Evolutionary conservation across 306 rosid genomes (phyloP).

Genomic region (Cyamopsis tetragonoloba): DNA sequence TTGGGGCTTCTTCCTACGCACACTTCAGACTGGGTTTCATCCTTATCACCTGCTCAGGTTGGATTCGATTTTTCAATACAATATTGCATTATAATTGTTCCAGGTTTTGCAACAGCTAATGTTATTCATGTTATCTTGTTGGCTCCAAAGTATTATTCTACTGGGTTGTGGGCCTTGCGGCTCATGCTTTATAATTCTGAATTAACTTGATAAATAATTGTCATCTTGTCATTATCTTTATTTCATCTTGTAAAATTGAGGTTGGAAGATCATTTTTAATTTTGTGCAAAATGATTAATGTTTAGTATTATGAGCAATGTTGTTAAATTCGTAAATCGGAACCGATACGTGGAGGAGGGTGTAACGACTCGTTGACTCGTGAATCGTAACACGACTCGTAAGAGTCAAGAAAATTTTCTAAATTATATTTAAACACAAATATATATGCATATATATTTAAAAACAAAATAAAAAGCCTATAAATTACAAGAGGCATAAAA

Average conservation of each 20-base stretch:
- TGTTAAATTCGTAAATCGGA: too few species aligned
- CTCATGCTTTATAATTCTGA: conserved; percentile 10
- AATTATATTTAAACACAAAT: too few species aligned
- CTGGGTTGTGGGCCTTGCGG: not conserved
- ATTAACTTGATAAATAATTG: not conserved
- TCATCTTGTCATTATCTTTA: not conserved
- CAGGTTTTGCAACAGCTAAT: not conserved
- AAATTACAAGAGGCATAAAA: too few species aligned
- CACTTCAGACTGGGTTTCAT: conserved; percentile 97
- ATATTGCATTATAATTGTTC: not conserved
- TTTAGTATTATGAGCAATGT: too few species aligned
- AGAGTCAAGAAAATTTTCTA: too few species aligned
- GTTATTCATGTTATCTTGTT: not conserved
- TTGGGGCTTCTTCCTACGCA: conserved; percentile 96
- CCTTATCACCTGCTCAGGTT: conserved; percentile 92
- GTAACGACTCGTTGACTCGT: too few species aligned
- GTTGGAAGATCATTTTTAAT: not conserved
- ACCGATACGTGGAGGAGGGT: too few species aligned
- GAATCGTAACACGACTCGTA: too few species aligned
- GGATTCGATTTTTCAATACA: conserved; percentile 14
- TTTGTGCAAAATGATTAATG: not conserved
- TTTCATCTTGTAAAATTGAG: not conserved
- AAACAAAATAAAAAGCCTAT: too few species aligned
- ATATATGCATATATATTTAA: too few species aligned
- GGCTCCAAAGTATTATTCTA: not conserved